Base-by-base conservation (phyloP, 306 rosid species). In the Hippophae tibetana region DNA sequence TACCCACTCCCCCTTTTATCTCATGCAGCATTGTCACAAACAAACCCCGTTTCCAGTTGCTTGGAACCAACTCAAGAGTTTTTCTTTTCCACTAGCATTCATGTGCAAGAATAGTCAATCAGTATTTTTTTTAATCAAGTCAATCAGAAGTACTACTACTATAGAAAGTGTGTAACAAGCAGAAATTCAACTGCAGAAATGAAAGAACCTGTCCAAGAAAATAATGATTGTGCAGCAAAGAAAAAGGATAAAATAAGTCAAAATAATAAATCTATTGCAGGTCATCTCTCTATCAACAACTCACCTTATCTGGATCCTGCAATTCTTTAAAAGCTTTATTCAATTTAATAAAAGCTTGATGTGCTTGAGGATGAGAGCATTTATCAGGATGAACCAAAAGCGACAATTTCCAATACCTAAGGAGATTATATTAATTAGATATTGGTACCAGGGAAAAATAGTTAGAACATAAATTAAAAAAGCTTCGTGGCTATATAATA, bases 301-400 rank as follows among this genome's bases (percentile, higher is more conserved):
- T 61, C 72, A 86, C 95, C 88, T 86, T 86, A 50, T 84, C 84
- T 18, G 95, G 72, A 69, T 69, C 73, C 62, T 69, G 73, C 25
- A 69, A 9, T 31, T 69, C 73, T 61, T 69, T 69, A 69, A 87
- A 90, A 64, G 98, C 94, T 71, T 90, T 87, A 60, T 90, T 90
- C 78, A 87, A 65, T 77, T 81, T 85, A 44, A 87, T 80, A 81
- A 90, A 90, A 60, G 98, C 96, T 80, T 83, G 89, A 62, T 87
- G 77, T 52, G 98, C 96, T 67, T 85, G 95, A 67, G 96, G 98
- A 76, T 90, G 98, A 54, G 93, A 73, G 67, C 98, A 90, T 79
- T 90, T 90, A 77, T 90, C 98, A n/a, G 98, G 98, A 60, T 90
- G 98, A 76, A 90, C 98, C 79, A 90, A 78, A 65, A 90, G 92